Evolutionary conservation across 441 rosid species (phyloP).

Genomic region (Pelargonium citronellum): DNA sequence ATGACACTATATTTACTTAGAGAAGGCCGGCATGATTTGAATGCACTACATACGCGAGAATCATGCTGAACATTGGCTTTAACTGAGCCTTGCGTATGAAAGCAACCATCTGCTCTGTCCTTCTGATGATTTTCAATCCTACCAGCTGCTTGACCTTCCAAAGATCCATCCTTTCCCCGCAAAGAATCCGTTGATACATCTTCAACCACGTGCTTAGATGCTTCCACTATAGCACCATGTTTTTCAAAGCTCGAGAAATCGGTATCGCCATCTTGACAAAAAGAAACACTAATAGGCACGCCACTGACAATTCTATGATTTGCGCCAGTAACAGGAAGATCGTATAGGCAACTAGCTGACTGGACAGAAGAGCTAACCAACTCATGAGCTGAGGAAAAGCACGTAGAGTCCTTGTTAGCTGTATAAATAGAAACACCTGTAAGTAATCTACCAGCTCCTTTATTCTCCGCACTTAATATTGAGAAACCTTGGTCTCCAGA

Average conservation of each 20-base stretch:
- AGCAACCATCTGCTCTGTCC: slow-evolving; percentile 17
- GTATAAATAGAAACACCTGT: slow-evolving; percentile 24
- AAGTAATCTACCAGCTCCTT: slow-evolving; percentile 20
- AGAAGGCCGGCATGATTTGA: not conserved
- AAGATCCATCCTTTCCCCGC: slow-evolving; percentile 20
- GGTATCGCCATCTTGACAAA: slow-evolving; percentile 32
- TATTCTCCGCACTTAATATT: slow-evolving; percentile 23
- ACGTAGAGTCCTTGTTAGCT: slow-evolving; percentile 13
- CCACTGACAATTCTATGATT: slow-evolving; percentile 23
- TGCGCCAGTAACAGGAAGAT: slow-evolving; percentile 25
- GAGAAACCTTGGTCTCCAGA: slow-evolving; percentile 28
- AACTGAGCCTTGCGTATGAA: slow-evolving; percentile 19
- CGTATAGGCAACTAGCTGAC: slow-evolving; percentile 21
- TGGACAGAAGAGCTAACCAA: slow-evolving; percentile 28
- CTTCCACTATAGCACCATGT: slow-evolving; percentile 19
- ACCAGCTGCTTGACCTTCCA: slow-evolving; percentile 23
- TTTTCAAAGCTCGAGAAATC: slow-evolving; percentile 21
- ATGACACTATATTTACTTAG: not conserved
- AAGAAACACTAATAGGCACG: slow-evolving; percentile 31
- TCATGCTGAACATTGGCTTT: slow-evolving; percentile 9
- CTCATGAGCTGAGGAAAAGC: slow-evolving; percentile 22
- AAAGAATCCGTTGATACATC: slow-evolving; percentile 22
- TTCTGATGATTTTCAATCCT: slow-evolving; percentile 13
- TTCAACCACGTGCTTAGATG: slow-evolving; percentile 18
- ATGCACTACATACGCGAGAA: not conserved